Percentiles rank a stretch among this genome's conserved stretches.
Conservation (phyloP, 768 basidiomycete genomes). For the Xerocomellus chrysenteron region DNA sequence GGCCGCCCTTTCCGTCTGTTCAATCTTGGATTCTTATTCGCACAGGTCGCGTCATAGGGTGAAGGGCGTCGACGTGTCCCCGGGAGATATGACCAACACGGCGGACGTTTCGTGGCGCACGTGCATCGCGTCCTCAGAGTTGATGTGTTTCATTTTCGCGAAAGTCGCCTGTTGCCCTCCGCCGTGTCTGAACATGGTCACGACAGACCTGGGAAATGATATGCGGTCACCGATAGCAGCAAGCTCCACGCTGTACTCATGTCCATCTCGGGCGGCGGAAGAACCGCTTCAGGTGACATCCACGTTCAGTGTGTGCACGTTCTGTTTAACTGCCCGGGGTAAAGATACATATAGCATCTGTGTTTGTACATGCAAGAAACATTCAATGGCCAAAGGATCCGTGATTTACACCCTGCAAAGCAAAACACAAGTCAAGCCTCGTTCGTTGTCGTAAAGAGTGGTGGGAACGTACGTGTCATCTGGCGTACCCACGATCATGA, state of each 20-base stretch:
- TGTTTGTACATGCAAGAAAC: conserved; percentile 21
- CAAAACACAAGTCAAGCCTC: background rate
- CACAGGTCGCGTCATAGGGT: too few species aligned
- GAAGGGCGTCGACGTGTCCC: too few species aligned
- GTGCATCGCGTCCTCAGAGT: too few species aligned
- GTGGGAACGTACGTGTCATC: conserved; percentile 58
- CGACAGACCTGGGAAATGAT: background rate
- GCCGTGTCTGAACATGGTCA: background rate
- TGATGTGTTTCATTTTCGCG: background rate
- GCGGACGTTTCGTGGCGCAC: too few species aligned
- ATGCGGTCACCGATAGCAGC: background rate
- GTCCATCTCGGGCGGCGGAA: background rate
- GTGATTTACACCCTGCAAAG: conserved; percentile 37
- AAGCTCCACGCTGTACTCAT: background rate
- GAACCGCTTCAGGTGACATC: background rate
- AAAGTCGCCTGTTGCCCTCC: background rate
- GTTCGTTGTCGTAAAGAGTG: background rate
- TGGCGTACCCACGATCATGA: conserved; percentile 19
- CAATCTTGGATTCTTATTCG: too few species aligned
- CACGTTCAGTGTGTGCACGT: background rate
- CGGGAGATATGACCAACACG: too few species aligned
- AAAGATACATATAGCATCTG: conserved; percentile 22
- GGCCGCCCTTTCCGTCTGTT: too few species aligned
- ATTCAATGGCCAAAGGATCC: conserved; percentile 2
- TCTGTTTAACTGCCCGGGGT: conserved; percentile 1